These are phyloP conservation scores for Brassica rapa DNA, from an alignment of 345 rosid species.

Conservation along the genomic window DNA sequence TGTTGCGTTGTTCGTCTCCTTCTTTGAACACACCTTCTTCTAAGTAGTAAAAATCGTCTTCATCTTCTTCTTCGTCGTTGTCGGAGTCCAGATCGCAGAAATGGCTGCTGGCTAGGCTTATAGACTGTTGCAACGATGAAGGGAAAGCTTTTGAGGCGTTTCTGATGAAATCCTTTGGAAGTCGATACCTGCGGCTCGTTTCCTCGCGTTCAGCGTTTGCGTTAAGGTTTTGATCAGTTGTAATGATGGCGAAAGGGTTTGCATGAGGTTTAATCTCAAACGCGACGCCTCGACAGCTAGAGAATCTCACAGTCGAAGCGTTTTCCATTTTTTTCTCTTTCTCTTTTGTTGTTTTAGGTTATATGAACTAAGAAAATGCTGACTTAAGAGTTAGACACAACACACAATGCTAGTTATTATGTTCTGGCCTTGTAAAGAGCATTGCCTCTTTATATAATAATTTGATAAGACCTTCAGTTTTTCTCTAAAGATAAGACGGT, in stretches of 20 bases:
- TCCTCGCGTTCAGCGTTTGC: slow-evolving; percentile 28
- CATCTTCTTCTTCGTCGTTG: slow-evolving; percentile 30
- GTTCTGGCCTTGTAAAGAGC: slow-evolving; percentile 4
- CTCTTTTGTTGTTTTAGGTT: background rate
- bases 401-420: background rate
- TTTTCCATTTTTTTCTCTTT: slow-evolving; percentile 35
- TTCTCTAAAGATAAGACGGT: background rate
- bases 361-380: background rate
- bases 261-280: slow-evolving; percentile 63
- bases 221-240: slow-evolving; percentile 22
- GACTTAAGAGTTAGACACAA: background rate
- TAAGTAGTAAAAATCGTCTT: slow-evolving; percentile 34
- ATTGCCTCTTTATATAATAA: slow-evolving; percentile 8
- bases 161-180: slow-evolving; percentile 44
- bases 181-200: slow-evolving; percentile 35
- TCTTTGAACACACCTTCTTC: slow-evolving; percentile 48
- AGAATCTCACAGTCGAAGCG: slow-evolving; percentile 50
- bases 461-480: background rate
- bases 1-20: slow-evolving; percentile 32
- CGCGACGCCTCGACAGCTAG: slow-evolving; percentile 72
- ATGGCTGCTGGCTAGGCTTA: slow-evolving; percentile 66
- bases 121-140: slow-evolving; percentile 48
- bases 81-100: slow-evolving; percentile 63
- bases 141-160: slow-evolving; percentile 45
- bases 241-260: slow-evolving; percentile 42